Conservation (phyloP, 2,329 filamentous ascomycete species). For the Fusarium equiseti region DNA sequence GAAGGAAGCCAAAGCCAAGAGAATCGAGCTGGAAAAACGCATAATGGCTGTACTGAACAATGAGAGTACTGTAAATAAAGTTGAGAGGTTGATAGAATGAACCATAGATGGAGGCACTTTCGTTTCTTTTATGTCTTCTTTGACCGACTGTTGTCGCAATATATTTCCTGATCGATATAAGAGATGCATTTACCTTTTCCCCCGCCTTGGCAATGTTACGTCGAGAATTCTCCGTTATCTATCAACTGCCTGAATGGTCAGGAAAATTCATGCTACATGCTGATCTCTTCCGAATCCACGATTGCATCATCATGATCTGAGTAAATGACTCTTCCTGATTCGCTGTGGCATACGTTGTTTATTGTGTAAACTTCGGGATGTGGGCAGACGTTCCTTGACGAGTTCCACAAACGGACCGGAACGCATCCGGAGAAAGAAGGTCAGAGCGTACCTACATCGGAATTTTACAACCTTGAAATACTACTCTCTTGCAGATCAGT, state of each 20-base stretch:
- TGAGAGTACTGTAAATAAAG: background rate
- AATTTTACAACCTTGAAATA: background rate
- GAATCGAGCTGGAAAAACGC: background rate
- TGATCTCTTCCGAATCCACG: background rate
- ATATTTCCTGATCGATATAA: background rate
- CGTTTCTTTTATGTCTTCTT: background rate
- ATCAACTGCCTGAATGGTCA: background rate
- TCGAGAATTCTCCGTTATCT: background rate
- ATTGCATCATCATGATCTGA: background rate
- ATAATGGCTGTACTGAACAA: background rate
- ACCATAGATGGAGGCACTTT: rapidly evolving
- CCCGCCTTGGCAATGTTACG: conserved; percentile 16
- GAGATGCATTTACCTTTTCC: background rate
- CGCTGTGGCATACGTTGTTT: background rate
- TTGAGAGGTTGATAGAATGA: background rate
- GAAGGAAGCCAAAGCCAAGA: background rate
- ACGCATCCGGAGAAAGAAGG: conserved; percentile 2
- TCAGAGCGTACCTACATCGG: background rate
- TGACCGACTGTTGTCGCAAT: background rate
- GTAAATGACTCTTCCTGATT: conserved; percentile 2
- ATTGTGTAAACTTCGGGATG: conserved; percentile 1
- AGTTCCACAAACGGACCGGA: background rate
- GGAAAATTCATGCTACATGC: background rate
- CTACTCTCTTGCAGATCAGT: background rate
- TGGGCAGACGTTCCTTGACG: background rate